Percentiles rank a stretch among this genome's conserved stretches.
phyloP scores from a whole-genome alignment of 2,329 filamentous ascomycete species.

The Penicillium fuscoglaucum region DNA sequence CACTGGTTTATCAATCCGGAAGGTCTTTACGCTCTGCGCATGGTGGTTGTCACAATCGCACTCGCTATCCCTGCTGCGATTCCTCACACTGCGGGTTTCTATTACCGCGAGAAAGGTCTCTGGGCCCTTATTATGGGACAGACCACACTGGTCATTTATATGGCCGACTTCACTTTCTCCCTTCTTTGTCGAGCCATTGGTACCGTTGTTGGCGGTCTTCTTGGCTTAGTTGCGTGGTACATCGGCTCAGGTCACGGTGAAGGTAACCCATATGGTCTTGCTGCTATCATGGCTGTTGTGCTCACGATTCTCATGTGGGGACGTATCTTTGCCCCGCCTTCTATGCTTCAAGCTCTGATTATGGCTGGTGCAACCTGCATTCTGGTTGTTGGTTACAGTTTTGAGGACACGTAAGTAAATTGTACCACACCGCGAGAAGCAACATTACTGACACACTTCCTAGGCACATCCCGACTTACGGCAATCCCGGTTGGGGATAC shows the following conservation, averaged over 20 bases:
- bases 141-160: constrained; percentile 50
- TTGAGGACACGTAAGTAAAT: constrained; percentile 38
- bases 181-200: constrained; percentile 45
- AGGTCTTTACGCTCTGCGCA: constrained; percentile 51
- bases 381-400: constrained; percentile 52
- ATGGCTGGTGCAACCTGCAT: constrained; percentile 48
- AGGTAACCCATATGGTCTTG: constrained; percentile 54
- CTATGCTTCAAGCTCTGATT: constrained; percentile 35
- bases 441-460: constrained; percentile 1
- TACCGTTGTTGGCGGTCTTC: constrained; percentile 50
- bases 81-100: constrained; percentile 50
- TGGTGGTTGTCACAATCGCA: constrained; percentile 51
- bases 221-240: constrained; percentile 54
- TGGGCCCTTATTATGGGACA: constrained; percentile 57
- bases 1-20: constrained; percentile 47
- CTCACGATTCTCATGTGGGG: constrained; percentile 37
- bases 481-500: constrained; percentile 51
- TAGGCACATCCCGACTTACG: constrained; percentile 46
- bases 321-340: constrained; percentile 36
- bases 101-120: constrained; percentile 54
- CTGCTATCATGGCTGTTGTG: constrained; percentile 41
- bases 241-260: constrained; percentile 51
- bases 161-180: constrained; percentile 54
- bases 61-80: constrained; percentile 46
- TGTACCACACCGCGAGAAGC: no score